A percentile compares a stretch with the other conserved stretches of the same genome.
These are phyloP conservation scores for Clarkia xantiana DNA, from an alignment of 345 rosid genomes.

Conservation along the genomic window DNA sequence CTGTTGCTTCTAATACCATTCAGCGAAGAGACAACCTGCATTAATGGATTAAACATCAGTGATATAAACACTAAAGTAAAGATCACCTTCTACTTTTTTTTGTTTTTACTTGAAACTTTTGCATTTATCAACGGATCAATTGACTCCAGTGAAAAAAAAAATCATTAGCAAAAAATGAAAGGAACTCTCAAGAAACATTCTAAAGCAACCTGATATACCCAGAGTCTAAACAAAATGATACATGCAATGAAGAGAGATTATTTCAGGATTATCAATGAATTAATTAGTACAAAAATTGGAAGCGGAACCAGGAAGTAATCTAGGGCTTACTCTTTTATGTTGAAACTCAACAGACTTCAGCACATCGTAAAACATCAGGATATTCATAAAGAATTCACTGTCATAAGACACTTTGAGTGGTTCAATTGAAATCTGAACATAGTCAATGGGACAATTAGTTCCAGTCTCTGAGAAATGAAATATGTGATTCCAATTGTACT, in stretches of 20 bases:
- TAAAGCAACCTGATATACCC: not conserved
- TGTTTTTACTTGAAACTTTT: too few relatives aligned
- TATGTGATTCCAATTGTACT: not conserved
- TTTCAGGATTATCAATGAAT: not conserved
- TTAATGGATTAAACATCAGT: not conserved
- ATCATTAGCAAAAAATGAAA: not conserved
- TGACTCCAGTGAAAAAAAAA: too few relatives aligned
- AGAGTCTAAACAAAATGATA: slow-evolving; percentile 1
- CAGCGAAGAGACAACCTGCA: slow-evolving; percentile 62
- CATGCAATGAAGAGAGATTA: not conserved
- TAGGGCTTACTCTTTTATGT: slow-evolving; percentile 55
- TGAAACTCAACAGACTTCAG: slow-evolving; percentile 49
- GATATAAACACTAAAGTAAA: not conserved
- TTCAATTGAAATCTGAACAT: slow-evolving; percentile 45
- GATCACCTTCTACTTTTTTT: not conserved
- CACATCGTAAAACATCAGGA: slow-evolving; percentile 31
- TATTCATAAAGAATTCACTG: slow-evolving; percentile 26
- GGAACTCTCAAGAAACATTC: too few relatives aligned
- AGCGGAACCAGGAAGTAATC: not conserved
- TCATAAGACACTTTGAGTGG: slow-evolving; percentile 49
- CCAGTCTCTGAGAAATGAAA: not conserved
- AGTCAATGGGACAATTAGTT: slow-evolving; percentile 8
- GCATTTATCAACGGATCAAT: too few relatives aligned
- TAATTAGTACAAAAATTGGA: slow-evolving; percentile 4
- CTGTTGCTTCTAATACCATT: slow-evolving; percentile 49